Evolutionary conservation across 768 basidiomycete genomes (phyloP).

Genomic region (Candolleomyces aberdarensis): DNA sequence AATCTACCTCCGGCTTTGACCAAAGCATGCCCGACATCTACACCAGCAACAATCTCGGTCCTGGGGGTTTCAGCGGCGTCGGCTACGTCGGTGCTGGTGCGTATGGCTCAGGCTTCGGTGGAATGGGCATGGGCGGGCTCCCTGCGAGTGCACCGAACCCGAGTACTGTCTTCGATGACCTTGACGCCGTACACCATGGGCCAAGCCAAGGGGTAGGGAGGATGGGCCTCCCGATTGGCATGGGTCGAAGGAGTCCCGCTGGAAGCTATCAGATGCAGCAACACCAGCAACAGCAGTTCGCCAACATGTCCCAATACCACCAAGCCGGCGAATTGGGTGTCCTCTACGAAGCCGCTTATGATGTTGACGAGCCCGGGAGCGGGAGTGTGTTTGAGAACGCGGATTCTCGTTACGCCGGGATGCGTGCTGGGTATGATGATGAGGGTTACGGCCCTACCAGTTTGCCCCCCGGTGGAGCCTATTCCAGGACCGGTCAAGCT

Average conservation of each 20-base stretch:
- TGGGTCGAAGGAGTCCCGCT: background rate
- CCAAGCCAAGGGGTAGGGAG: background rate
- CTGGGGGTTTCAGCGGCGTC: too few species aligned
- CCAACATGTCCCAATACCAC: background rate
- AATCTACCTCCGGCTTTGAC: slow-evolving; percentile 46
- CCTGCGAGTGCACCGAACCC: slow-evolving; percentile 1
- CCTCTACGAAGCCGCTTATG: background rate
- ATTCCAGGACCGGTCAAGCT: slow-evolving; percentile 19
- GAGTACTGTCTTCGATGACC: background rate
- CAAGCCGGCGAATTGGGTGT: background rate
- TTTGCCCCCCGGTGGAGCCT: background rate
- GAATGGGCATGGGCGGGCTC: background rate
- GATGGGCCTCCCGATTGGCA: background rate
- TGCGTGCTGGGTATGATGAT: slow-evolving; percentile 24
- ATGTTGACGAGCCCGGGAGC: background rate
- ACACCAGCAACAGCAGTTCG: slow-evolving; percentile 1
- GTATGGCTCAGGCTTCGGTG: background rate
- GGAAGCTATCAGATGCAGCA: slow-evolving; percentile 1
- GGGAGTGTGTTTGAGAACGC: slow-evolving; percentile 3
- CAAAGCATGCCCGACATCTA: slow-evolving; percentile 22
- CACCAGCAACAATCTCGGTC: background rate
- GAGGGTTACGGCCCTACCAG: slow-evolving; percentile 56
- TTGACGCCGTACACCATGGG: background rate
- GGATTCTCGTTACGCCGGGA: background rate
- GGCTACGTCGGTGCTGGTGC: background rate